Evolutionary conservation across 2,329 filamentous ascomycete genomes (phyloP), one percentile per base, ranked within the genome.

Genomic region (Xylaria sp.): DNA sequence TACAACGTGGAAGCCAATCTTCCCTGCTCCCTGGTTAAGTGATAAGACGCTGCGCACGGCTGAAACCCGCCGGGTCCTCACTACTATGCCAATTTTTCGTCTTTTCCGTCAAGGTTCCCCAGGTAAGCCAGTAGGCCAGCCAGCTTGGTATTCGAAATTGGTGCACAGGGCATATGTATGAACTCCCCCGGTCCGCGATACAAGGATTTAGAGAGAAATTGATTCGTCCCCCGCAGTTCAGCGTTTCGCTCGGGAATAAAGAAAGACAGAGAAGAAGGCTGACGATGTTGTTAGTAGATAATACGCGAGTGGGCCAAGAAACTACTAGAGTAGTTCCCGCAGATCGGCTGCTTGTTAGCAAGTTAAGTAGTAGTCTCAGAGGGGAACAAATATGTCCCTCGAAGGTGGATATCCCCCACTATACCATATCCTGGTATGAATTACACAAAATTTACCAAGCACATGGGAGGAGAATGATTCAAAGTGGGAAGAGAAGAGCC

Each of bases 311-410:
- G 48, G 39, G 65, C 61, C n/a, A 63, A 57, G 46, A 36, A 48
- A n/a, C 23, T 70, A n/a, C n/a, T n/a, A n/a, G n/a, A n/a, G n/a
- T n/a, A 41, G 63, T 72, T 36, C 70, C 69, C 52, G 61, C 59
- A 15, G 69, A 66, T 55, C 55, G 53, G 36, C 69, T 69, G 18
- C 64, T 69, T 30, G 67, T 66, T 48, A 60, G 66, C 53, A 70
- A 59, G 25, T 52, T 52, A 30, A 28, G 45, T 58, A 68, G 65
- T 46, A 65, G 68, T 1, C 34, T 71, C 13, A 65, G 64, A 43
- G 70, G 68, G 70, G 68, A 69, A 59, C 50, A 66, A 50, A 69
- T 70, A 56, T 72, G 67, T 50, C 70, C 68, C 20, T 69, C 12
- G 60, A 62, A 62, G 23, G 61, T 66, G 32, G 64, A 67, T 41